phyloP scores from a whole-genome alignment of 2,329 filamentous ascomycete genomes.

The Paecilomyces variotii region DNA sequence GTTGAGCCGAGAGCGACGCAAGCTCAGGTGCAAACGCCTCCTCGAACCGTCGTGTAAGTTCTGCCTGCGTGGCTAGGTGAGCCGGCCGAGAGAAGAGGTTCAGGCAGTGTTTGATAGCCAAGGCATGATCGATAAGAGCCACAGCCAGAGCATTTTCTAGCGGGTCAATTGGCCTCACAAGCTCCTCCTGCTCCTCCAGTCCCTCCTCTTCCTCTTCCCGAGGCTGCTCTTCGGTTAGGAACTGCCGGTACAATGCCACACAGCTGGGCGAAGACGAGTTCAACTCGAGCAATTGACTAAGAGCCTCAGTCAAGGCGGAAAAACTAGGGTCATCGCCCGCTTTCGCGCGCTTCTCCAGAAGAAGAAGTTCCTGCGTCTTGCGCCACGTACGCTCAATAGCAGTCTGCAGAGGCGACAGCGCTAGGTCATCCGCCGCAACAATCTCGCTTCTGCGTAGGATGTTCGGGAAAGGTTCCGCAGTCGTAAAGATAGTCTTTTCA shows the following conservation, averaged over 20 bases:
- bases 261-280: conserved; percentile 66
- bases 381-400: conserved; percentile 82
- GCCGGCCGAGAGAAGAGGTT: conserved; percentile 55
- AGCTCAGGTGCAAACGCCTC: conserved; percentile 54
- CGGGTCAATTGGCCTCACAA: conserved; percentile 40
- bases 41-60: conserved; percentile 32
- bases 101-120: conserved; percentile 78
- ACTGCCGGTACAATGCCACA: conserved; percentile 66
- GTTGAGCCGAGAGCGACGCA: conserved; percentile 48
- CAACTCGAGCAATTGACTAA: conserved; percentile 70
- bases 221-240: conserved; percentile 52
- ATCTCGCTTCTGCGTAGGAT: conserved; percentile 85
- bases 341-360: conserved; percentile 64
- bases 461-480: conserved; percentile 80
- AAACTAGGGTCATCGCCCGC: conserved; percentile 66
- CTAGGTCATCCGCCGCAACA: conserved; percentile 56
- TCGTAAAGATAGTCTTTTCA: conserved; percentile 78
- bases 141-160: conserved; percentile 75
- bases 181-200: conserved; percentile 43
- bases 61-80: conserved; percentile 40
- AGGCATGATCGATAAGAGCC: conserved; percentile 79
- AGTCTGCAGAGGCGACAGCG: conserved; percentile 70
- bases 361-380: conserved; percentile 77
- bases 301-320: conserved; percentile 62
- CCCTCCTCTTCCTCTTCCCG: conserved; percentile 36